phyloP scores from a whole-genome alignment of 805 yeast genomes.

The Candida saitoana region DNA sequence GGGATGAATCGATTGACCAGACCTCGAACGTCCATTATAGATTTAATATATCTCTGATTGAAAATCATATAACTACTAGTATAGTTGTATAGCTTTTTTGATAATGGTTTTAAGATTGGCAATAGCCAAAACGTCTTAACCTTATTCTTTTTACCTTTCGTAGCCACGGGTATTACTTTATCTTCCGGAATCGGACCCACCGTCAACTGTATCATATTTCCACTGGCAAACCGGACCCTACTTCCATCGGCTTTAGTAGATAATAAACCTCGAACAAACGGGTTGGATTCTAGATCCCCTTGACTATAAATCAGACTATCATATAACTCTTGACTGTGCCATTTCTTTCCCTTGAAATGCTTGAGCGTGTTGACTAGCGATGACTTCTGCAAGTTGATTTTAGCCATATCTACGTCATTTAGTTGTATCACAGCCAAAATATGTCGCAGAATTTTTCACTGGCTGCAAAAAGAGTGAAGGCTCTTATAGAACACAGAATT shows the following conservation, averaged over 20 bases:
- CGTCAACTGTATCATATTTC: slow-evolving; percentile 14
- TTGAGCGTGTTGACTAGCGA: neutral
- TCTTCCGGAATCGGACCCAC: slow-evolving; percentile 9
- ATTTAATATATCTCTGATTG: slow-evolving; percentile 2
- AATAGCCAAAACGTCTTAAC: slow-evolving; percentile 6
- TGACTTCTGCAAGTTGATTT: neutral
- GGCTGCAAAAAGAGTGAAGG: neutral
- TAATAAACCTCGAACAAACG: slow-evolving; percentile 22
- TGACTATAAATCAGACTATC: slow-evolving; percentile 15
- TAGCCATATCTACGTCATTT: neutral
- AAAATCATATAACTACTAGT: slow-evolving; percentile 4
- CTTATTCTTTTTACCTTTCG: neutral
- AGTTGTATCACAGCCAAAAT: too few relatives aligned
- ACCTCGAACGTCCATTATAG: neutral
- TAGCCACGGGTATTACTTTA: neutral
- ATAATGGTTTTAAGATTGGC: slow-evolving; percentile 16
- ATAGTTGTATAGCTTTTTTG: slow-evolving; percentile 3
- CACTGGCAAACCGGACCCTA: slow-evolving; percentile 23
- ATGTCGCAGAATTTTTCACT: neutral
- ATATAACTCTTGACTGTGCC: slow-evolving; percentile 19
- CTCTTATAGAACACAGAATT: too few relatives aligned
- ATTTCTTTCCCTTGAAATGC: slow-evolving; percentile 13
- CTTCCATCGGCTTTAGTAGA: slow-evolving; percentile 25
- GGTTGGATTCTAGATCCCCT: slow-evolving; percentile 17
- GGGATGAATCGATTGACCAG: slow-evolving; percentile 1